Evolutionary conservation across 768 basidiomycete genomes (phyloP), one percentile per base, ranked within the genome.

Genomic region (Kwoniella pini): DNA sequence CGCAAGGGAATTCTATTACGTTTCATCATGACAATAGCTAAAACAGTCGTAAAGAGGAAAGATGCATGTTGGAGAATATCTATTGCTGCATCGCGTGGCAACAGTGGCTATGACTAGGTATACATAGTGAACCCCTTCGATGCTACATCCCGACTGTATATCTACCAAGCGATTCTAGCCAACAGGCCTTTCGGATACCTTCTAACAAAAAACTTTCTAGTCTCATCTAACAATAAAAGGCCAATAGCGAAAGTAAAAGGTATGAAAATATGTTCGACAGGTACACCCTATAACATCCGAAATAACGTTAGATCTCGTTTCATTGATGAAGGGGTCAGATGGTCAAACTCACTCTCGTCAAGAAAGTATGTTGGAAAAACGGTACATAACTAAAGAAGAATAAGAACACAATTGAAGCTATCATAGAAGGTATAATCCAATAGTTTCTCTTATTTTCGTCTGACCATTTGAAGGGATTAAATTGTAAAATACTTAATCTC

Each of bases 401-500:
- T 9, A 80, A 82, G 56, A 85, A 77, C n/a, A 60, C 71, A 4
- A 85, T 72, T 0, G 83, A 81, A 19, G 72, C 58, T 4, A 80
- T 42, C 71, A 83, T 83, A 0, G 84, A 82, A 0, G 82, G 82
- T 44, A 84, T 76, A 49, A 82, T 71, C 69, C 80, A 82, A 27
- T 78, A 62, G 59, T 85, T 84, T n/a, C 77, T 65, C 13, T 52
- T 52, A n/a, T 22, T 13, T 11, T 78, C 56, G 38, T 57, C 54
- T 9, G 27, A 43, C 49, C 50, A 51, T 13, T 64, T 24, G 69
- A 76, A 72, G 1, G 85, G 85, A 38, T 83, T 83, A 38, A 84
- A 83, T 63, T 84, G 82, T 77, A 87, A 80, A 36, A 86, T 80
- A 22, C 83, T 82, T 19, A 84, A 80, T 15, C 80, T 80, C 22